Base-by-base conservation (phyloP, 345 rosid genomes). In the Zanthoxylum bungeanum region DNA sequence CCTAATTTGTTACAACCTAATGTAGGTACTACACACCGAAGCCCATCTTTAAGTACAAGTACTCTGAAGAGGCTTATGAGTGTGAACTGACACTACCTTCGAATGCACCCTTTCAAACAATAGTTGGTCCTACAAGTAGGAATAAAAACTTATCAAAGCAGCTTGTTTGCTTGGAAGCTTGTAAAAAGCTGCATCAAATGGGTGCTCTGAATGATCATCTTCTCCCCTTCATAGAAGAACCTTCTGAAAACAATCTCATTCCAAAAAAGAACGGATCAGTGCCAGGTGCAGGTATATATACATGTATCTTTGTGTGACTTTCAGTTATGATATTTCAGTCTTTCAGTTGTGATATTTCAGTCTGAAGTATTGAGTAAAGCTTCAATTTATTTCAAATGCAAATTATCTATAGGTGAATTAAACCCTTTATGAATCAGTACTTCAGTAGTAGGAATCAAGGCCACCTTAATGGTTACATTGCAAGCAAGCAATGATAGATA, bases 121-220 rank as follows among this genome's bases (percentile, higher is more conserved):
- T 85, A 66, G 85, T 73, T 74, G 95, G 91, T 71, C 93, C 88
- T 39, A 25, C 36, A 49, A 73, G 77, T 68, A 81, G 81, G 79
- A 89, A 71, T 75, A 79, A 85, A 73, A 86, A 69, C 64, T 66
- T 79, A 72, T 85, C 88, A 50, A 88, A 82, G 80, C 88, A 86
- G 80, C 85, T 76, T n/a, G 91, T 75, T 39, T 86, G 96, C 85
- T 73, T 86, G 75, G 93, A 88, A 78, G 93, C 93, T 62, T 87
- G 85, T 72, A 86, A 85, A 85, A 87, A 81, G 81, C 87, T 92
- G 57, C 90, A 84, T 53, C 85, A 80, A 72, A 50, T 76, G 76
- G 91, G 89, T 60, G 85, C 80, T 51, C 76, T 88, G 74, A 82
- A 87, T 24, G 81, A 89, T 71, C 84, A 81, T 79, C 86, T 92